These are phyloP conservation scores for Colletotrichum tropicale DNA, from an alignment of 2,329 filamentous ascomycete species.

Conservation along the genomic window DNA sequence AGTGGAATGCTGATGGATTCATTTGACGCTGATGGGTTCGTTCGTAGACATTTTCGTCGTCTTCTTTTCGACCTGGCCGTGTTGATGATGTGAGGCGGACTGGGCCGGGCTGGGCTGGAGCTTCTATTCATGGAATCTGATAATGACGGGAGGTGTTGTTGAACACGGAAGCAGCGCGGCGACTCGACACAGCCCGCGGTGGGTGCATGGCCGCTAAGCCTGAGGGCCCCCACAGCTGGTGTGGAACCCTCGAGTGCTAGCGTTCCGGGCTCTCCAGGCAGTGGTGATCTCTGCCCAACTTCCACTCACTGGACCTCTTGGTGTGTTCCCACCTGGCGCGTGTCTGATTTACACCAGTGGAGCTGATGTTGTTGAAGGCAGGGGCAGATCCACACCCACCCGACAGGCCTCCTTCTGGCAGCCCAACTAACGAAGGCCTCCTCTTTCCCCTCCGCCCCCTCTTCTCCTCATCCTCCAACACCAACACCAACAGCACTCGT, in stretches of 20 bases:
- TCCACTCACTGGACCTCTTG: not conserved
- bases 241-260: not conserved
- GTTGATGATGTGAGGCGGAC: not conserved
- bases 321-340: not conserved
- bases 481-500: not conserved
- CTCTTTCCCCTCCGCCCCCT: not conserved
- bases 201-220: not conserved
- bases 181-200: not conserved
- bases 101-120: not conserved
- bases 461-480: not conserved
- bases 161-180: not conserved
- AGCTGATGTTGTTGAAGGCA: not conserved
- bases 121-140: not conserved
- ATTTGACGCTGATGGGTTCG: not conserved
- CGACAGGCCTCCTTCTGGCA: not conserved
- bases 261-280: not conserved
- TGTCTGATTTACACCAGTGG: not conserved
- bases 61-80: not conserved
- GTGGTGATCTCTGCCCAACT: not conserved
- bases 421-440: not conserved
- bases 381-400: conserved; percentile 1
- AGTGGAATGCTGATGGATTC: not conserved
- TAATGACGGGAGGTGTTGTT: not conserved
- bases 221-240: not conserved
- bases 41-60: not conserved